Conservation (phyloP, 306 rosid species). For the Quercus berberidifolia region DNA sequence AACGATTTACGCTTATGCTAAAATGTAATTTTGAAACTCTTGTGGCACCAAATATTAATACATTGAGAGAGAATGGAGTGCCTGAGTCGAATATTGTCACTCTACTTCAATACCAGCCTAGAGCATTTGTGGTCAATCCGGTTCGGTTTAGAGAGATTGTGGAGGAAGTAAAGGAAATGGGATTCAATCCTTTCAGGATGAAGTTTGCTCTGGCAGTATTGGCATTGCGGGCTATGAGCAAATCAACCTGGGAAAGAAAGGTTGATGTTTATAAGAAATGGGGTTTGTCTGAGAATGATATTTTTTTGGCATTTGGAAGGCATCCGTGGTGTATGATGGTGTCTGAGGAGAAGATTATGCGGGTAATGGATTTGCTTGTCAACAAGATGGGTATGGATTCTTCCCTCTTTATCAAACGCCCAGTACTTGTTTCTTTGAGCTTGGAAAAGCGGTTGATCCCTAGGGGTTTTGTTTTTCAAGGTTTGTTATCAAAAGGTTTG, state of each 20-base stretch:
- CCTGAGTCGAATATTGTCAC: conserved; percentile 11
- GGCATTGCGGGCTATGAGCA: not conserved
- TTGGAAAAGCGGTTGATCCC: conserved; percentile 35
- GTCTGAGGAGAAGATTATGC: conserved; percentile 29
- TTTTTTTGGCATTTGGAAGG: conserved; percentile 17
- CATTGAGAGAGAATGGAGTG: conserved; percentile 5
- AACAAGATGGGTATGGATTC: conserved; percentile 35
- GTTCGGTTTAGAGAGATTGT: conserved; percentile 12
- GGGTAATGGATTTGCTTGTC: conserved; percentile 30
- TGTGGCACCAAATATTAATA: not conserved
- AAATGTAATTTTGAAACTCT: not conserved
- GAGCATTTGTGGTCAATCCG: not conserved
- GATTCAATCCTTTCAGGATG: conserved; percentile 18
- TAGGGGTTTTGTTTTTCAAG: conserved; percentile 34
- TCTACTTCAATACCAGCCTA: conserved; percentile 1
- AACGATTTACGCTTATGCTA: not conserved
- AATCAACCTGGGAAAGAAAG: conserved; percentile 30
- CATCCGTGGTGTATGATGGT: conserved; percentile 34
- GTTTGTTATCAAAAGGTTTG: conserved; percentile 29
- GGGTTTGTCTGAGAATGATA: conserved; percentile 42
- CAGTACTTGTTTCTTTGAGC: conserved; percentile 20
- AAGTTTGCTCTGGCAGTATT: conserved; percentile 20
- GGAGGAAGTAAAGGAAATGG: conserved; percentile 20
- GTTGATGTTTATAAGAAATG: conserved; percentile 31
- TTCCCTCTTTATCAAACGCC: conserved; percentile 8